Base-by-base conservation (phyloP, 2,329 filamentous ascomycete species). In the Clarireedia hainanense region DNA sequence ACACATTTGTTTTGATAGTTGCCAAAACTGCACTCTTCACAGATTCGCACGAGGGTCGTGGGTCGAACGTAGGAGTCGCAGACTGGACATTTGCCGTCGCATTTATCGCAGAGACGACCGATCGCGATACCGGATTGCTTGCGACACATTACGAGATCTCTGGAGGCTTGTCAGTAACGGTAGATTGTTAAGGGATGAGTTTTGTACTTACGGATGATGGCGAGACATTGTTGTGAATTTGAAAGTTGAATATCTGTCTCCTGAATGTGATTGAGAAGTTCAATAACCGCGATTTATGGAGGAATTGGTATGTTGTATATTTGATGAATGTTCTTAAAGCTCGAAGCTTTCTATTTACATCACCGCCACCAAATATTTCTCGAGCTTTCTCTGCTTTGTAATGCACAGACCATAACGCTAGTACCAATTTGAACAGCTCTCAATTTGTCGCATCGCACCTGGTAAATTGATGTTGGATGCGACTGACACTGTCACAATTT, bases 1-100 rank as follows among this genome's bases (percentile, higher is more conserved):
- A 99, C 91, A 72, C 94, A 99, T 74, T 99, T 99, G 78, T 99
- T 99, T 76, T 97, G 94, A 78, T 96, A 99, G 80, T 99, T 99
- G 70, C 94, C 94, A 73, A 99, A 99, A 71, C 89, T 91, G 80
- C 94, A 99, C 76, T 99, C 94, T 77, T 99, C 94, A 79, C 94
- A 99, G 76, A 99, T 97, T 69, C 92, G 90, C 59, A 95, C 94
- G 56, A 97, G 86, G 7, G 94, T 97, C 27, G 94, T 99, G 12
- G 94, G 94, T 15, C 94, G 91, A 61, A 99, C 94, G 81, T 99
- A 99, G 59, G 89, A 95, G 73, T 99, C 94, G 83, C 94, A 99
- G 59, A 99, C 91, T 63, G 94, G 94, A 69, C 94, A 99, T 78
- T 99, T 99, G 73, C 94, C 94, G 76, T 99, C 94, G 79, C 94